Evolutionary conservation across 768 basidiomycete genomes (phyloP), one percentile per base, ranked within the genome.

Genomic region (Termitomyces sp.): DNA sequence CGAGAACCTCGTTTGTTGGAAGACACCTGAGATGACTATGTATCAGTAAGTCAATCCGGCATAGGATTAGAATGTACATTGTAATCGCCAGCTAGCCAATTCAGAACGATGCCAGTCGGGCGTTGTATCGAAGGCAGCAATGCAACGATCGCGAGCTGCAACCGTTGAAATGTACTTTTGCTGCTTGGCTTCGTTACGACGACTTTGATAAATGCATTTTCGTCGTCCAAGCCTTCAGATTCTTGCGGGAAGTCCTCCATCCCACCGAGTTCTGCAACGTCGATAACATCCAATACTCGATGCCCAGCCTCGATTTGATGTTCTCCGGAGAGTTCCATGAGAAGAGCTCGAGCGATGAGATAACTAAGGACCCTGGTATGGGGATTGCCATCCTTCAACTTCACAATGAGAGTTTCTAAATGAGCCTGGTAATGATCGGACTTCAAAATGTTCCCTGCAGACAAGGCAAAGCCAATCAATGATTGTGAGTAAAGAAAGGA

Each of bases 121-220:
- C 76, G 72, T 22, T 71, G 75, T 24, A 88, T 78, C n/a, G 68
- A 62, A 12, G 84, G 71, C 8, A 90, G 67, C 22, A 81, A 60
- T 0, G 77, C 77, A 26, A 91, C 57, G 27, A 89, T 67, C 3
- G 84, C 80, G 6, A 82, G 71, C 65, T 88, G 87, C 55, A 91
- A 68, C 69, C 81, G 82, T 39, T 76, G 71, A 8, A 78, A 62
- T 1, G 89, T 87, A 37, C 67, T 78, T 58, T 74, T 77, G 65
- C 83, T 86, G 52, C 73, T 83, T 2, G 88, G 86, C 67, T 89
- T 93, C 10, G 73, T 65, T 5, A 84, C 76, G 3, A 85, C 75
- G 48, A 76, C 76, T 58, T 71, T 82, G 5, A 77, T 79, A 12
- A 90, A 59, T 32, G 71, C 72, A 1, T 64, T 68, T 53, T 79